These are phyloP conservation scores for Cardiospermum halicacabum DNA, from an alignment of 345 rosid species.

Conservation along the genomic window DNA sequence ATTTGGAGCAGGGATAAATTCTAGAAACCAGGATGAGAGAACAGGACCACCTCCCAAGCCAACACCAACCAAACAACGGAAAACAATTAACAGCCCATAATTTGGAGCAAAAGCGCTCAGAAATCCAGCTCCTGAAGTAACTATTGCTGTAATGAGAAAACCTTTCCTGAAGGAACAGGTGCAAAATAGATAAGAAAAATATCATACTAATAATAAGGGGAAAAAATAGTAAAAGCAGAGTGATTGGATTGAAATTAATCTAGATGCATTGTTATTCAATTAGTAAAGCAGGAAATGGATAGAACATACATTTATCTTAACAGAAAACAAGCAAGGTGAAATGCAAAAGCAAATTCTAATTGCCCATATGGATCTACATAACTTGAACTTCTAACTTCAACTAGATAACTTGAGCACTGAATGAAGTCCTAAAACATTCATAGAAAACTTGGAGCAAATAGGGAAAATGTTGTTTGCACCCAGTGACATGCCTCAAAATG, in stretches of 20 bases:
- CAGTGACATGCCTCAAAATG: not conserved
- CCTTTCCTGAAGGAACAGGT: constrained; percentile 57
- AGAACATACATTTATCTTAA: not conserved
- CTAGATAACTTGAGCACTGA: not conserved
- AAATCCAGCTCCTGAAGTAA: constrained; percentile 75
- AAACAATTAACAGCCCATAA: constrained; percentile 45
- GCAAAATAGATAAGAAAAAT: constrained; percentile 7
- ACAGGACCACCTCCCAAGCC: constrained; percentile 97
- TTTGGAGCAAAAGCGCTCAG: constrained; percentile 75
- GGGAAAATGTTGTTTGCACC: not conserved
- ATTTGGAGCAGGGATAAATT: constrained; percentile 85
- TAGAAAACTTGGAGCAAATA: not conserved
- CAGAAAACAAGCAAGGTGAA: not conserved
- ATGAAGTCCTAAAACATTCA: not conserved
- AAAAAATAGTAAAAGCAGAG: not conserved
- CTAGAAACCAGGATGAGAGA: constrained; percentile 82
- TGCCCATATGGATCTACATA: not conserved
- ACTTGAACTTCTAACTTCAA: not conserved
- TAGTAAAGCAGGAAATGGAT: not conserved
- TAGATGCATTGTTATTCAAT: not conserved
- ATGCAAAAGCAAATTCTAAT: not conserved
- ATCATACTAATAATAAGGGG: too few species aligned
- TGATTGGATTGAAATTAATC: not conserved
- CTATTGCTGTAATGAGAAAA: constrained; percentile 69
- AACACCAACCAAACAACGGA: constrained; percentile 80